Evolutionary conservation across 2,329 filamentous ascomycete species (phyloP), one percentile per base, ranked within the genome.

Genomic region (Paraconiothyrium sp.): DNA sequence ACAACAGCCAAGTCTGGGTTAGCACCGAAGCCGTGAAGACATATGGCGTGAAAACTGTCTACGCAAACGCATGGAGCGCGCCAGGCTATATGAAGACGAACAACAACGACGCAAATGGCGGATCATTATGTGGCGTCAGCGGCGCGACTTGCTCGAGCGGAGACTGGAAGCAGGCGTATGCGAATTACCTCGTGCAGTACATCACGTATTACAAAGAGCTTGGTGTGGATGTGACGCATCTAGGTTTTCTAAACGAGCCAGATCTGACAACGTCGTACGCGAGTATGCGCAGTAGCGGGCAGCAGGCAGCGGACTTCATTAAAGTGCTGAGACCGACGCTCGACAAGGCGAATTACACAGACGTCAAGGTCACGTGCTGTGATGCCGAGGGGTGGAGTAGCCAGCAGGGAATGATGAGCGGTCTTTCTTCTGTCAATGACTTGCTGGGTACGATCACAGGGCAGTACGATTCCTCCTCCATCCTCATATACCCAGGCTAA

Each of bases 21-120:
- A 80, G 80, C 3, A 79, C 85, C 66, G 78, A 85, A 70, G 85
- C 85, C 7, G 69, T 74, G 8, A 70, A 71, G 39, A 72, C 66
- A 4, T 80, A 82, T 57, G 80, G 81, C 3, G 75, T 84, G 4
- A 84, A 72, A 43, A 80, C 73, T 1, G 76, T 84, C 48, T 83
- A 84, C 62, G 81, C 81, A 4, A 80, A 85, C 68, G 82, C 83
- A 0, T 85, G 83, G 83, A 80, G 77, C 46, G 83, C 83, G 1
- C 83, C 82, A 1, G 82, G 81, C 0, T 85, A 80, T 67, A 85
- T 85, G 83, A 84, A 85, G 72, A 84, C 80, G 2, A 84, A 84
- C 61, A 72, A 73, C 16, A 78, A 80, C 58, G 79, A 84, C 48
- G 76, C 72, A 39, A 77, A 82, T 63, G 81, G 82, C 0, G 82